Base-by-base conservation (phyloP, 2,329 filamentous ascomycete genomes). In the Penicillium freii region DNA sequence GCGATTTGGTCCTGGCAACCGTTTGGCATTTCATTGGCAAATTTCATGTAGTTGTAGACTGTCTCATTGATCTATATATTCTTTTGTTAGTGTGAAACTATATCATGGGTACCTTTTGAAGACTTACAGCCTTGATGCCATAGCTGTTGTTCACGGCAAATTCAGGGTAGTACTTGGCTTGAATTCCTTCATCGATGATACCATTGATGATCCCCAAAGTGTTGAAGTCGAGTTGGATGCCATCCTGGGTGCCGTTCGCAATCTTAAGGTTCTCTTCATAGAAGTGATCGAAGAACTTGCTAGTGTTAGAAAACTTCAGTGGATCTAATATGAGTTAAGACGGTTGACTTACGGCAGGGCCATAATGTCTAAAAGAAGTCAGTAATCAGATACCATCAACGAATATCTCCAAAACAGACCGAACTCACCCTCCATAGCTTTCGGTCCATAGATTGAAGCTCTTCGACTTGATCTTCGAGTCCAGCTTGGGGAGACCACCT, bases 1-100 rank as follows among this genome's bases (percentile, higher is more conserved):
- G 85, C 84, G 48, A 90, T 84, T 73, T 90, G 86, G 60, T 87
- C 75, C 40, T 80, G 74, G 61, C 82, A 84, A 23, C 82, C 82
- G 54, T 71, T 86, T 25, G 87, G 87, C 82, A 82, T 91, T 72
- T 72, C 71, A 53, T 78, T 76, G n/a, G 81, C 81, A 44, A 84
- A 83, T 57, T 81, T 83, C 71, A 82, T 82, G 63, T 82, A 85
- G 55, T 80, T 78, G 69, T 85, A 85, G 5, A 85, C 79, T 3
- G 82, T 84, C 23, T 85, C 80, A 61, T 86, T 85, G 63, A 84
- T 59, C 71, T 74, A 21, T 74, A 23, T 21, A 34, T 19, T 21
- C 6, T 21, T 44, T 44, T n/a, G 4, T 27, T 42, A 49, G 58
- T 46, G 45, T 45, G 21, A 43, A 31, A 42, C 15, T 17, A 15